phyloP scores from a whole-genome alignment of 371 early-diverging fungal genomes.

The Mortierella sp. region DNA sequence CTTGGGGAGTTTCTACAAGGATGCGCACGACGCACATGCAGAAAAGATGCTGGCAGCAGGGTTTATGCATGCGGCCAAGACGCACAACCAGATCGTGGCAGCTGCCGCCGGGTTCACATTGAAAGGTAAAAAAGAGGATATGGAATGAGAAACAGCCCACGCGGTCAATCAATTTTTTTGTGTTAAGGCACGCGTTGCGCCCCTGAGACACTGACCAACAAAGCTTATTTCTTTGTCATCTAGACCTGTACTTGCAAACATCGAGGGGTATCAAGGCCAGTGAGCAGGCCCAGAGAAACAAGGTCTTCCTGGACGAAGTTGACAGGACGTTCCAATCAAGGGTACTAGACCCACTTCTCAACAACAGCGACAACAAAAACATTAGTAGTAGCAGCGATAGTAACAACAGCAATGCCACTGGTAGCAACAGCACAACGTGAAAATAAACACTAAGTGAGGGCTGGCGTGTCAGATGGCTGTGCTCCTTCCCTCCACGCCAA shows the following conservation, averaged over 20 bases:
- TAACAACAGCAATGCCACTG: neutral
- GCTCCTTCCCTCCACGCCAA: neutral
- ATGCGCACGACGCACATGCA: conserved; percentile 50
- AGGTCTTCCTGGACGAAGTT: conserved; percentile 26
- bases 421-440: neutral
- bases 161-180: neutral
- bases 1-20: conserved; percentile 46
- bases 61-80: conserved; percentile 43
- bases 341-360: conserved; percentile 27
- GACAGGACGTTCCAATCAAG: conserved; percentile 39
- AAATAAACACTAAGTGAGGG: neutral
- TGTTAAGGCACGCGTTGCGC: neutral
- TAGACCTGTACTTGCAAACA: conserved; percentile 54
- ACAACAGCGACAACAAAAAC: neutral
- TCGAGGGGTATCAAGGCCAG: conserved; percentile 56
- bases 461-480: neutral
- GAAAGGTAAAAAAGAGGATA: conserved; percentile 31
- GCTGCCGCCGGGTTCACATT: conserved; percentile 46
- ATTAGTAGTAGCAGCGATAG: neutral
- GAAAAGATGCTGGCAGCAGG: conserved; percentile 50
- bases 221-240: neutral
- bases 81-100: conserved; percentile 38
- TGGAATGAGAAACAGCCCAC: conserved; percentile 4
- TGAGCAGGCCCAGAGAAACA: conserved; percentile 48
- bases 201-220: neutral